Percentiles rank a stretch among this genome's conserved stretches.
Conservation (phyloP, 441 rosid species). For the Gossypium schwendimanii region DNA sequence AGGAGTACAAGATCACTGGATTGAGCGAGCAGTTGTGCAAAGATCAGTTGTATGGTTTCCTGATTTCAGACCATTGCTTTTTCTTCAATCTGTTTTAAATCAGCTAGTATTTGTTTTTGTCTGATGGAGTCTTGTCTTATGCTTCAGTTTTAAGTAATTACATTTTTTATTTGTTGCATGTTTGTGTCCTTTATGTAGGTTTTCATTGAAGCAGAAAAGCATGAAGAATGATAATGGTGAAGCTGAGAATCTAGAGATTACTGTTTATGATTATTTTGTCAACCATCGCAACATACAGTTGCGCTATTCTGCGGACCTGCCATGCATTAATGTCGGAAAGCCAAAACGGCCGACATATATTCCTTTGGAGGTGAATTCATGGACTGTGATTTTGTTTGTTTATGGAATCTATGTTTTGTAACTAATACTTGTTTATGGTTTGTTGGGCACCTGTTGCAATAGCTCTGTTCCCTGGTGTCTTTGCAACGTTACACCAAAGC, state of each 20-base stretch:
- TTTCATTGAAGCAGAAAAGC: conserved; percentile 28
- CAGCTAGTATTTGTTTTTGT: not conserved
- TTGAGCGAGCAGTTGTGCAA: conserved; percentile 39
- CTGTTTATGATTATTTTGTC: conserved; percentile 41
- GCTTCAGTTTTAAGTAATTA: conserved; percentile 1
- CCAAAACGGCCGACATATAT: conserved; percentile 48
- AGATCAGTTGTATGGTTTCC: conserved; percentile 31
- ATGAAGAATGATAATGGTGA: conserved; percentile 25
- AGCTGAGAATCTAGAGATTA: conserved; percentile 23
- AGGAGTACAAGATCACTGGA: conserved; percentile 49
- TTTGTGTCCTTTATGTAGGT: conserved; percentile 25
- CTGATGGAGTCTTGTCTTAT: not conserved
- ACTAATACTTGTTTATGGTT: not conserved
- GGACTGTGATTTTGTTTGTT: not conserved
- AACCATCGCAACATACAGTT: conserved; percentile 31
- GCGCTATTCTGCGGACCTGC: conserved; percentile 37
- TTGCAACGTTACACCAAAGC: conserved; percentile 56
- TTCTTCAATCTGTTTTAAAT: not conserved
- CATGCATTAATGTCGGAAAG: conserved; percentile 62
- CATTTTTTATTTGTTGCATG: not conserved
- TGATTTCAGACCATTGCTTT: not conserved
- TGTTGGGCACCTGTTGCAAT: not conserved
- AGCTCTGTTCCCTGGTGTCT: conserved; percentile 49
- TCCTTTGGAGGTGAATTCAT: conserved; percentile 41
- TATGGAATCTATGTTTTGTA: not conserved